Conservation (phyloP, 1,284 basidiomycete species). For the Ustilago xerochloae region DNA sequence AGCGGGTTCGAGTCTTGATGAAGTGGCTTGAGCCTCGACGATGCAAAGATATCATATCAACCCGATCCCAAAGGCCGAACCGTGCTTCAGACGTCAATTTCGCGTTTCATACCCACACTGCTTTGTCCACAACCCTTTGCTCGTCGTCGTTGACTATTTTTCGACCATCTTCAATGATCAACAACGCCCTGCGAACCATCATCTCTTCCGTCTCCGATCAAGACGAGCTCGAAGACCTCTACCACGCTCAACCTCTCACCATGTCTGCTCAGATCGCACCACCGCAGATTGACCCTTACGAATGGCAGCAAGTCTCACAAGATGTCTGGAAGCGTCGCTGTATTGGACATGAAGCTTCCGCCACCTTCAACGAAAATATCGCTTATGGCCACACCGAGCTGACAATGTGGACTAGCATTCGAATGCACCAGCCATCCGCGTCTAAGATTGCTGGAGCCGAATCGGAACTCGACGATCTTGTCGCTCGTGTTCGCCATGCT, state of each 20-base stretch:
- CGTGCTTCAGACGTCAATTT: not conserved
- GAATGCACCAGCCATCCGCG: conserved; percentile 10
- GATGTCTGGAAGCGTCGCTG: conserved; percentile 37
- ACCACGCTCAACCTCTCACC: not conserved
- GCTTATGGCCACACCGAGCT: conserved; percentile 49
- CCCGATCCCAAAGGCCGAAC: not conserved
- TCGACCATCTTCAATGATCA: conserved; percentile 10
- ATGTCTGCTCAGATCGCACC: conserved; percentile 12
- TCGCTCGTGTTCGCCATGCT: conserved; percentile 17
- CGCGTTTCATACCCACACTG: not conserved
- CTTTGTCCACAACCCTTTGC: not conserved
- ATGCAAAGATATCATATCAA: too few species aligned
- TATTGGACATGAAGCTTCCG: conserved; percentile 40
- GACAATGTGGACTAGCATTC: conserved; percentile 11
- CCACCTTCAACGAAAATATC: conserved; percentile 47
- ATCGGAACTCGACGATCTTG: conserved; percentile 25
- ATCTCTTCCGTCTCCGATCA: conserved; percentile 6
- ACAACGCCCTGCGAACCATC: conserved; percentile 13
- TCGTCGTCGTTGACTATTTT: not conserved
- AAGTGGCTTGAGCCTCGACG: not conserved
- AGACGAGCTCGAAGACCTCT: conserved; percentile 3
- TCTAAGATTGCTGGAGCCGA: conserved; percentile 17
- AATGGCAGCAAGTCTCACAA: conserved; percentile 11
- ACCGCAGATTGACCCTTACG: conserved; percentile 12
- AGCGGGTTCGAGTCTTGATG: not conserved